Conservation (phyloP, 75 land plant species). For the Pinus tabuliformis region DNA sequence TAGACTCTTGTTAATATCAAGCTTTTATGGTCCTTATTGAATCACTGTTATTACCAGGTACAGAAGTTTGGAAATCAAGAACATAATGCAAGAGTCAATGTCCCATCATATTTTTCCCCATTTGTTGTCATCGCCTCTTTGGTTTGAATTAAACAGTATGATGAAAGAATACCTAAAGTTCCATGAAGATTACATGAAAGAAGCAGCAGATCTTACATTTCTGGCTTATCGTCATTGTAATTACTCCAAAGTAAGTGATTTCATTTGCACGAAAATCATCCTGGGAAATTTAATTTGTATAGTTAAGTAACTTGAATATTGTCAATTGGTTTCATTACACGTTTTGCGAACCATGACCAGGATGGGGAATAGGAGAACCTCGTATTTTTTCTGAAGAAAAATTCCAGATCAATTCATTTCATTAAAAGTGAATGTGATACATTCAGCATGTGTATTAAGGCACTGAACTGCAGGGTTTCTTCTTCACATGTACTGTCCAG, state of each 20-base stretch:
- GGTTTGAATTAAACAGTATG: slow-evolving; percentile 43
- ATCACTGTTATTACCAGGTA: slow-evolving; percentile 46
- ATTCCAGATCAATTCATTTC: too few relatives aligned
- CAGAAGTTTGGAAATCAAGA: slow-evolving; percentile 81
- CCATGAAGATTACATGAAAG: slow-evolving; percentile 81
- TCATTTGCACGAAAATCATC: neutral
- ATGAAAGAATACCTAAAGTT: slow-evolving; percentile 78
- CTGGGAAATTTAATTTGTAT: neutral
- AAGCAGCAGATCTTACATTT: slow-evolving; percentile 92
- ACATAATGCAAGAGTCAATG: slow-evolving; percentile 83
- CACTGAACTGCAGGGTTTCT: too few relatives aligned
- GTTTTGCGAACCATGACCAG: too few relatives aligned
- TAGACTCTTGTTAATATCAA: neutral
- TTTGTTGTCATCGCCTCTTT: slow-evolving; percentile 57
- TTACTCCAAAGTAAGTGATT: slow-evolving; percentile 74
- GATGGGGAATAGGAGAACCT: too few relatives aligned
- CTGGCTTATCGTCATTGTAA: slow-evolving; percentile 87
- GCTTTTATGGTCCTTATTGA: neutral
- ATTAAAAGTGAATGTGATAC: too few relatives aligned
- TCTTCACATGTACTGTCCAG: too few relatives aligned
- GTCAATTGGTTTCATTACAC: neutral
- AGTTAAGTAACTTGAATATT: neutral
- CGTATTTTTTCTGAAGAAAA: too few relatives aligned
- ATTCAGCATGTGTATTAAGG: too few relatives aligned
- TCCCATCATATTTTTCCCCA: slow-evolving; percentile 88